phyloP scores from a whole-genome alignment of 805 yeast genomes.

The Saccharomycopsis amapae region DNA sequence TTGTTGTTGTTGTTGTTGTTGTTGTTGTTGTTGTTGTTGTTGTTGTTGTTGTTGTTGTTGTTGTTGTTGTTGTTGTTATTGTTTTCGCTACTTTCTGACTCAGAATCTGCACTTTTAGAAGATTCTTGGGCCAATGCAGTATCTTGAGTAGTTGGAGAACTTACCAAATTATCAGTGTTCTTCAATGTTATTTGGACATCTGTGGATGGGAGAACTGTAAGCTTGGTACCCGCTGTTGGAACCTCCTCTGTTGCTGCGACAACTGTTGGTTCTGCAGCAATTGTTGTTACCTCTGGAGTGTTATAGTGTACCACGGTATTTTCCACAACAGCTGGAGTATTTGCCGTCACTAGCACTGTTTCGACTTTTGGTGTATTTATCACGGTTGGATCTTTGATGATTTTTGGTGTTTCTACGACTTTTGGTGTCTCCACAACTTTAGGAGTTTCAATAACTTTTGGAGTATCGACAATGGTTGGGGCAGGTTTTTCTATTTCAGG shows the following conservation, averaged over 20 bases:
- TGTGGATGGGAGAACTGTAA: neutral
- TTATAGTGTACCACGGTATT: too few relatives aligned
- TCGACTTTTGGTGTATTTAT: neutral
- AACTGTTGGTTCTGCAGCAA: neutral
- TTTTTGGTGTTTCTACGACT: neutral
- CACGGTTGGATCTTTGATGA: neutral
- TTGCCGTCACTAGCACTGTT: neutral
- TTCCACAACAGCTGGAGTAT: neutral
- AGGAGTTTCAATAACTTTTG: neutral
- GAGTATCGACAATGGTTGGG: neutral
- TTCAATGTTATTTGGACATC: neutral
- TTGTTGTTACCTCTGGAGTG: neutral
- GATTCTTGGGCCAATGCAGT: neutral
- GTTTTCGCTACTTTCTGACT: neutral
- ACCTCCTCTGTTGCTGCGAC: neutral
- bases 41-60: constrained; percentile 6
- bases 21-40: constrained; percentile 9
- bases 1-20: constrained; percentile 8
- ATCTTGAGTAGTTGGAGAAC: constrained; percentile 2
- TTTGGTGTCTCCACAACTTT: neutral
- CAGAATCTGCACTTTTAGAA: neutral
- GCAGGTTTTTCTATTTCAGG: neutral
- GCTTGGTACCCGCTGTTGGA: neutral
- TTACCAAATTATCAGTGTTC: neutral
- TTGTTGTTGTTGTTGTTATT: constrained; percentile 5